phyloP scores from a whole-genome alignment of 345 rosid species.

The Diplotaxis tenuifolia region DNA sequence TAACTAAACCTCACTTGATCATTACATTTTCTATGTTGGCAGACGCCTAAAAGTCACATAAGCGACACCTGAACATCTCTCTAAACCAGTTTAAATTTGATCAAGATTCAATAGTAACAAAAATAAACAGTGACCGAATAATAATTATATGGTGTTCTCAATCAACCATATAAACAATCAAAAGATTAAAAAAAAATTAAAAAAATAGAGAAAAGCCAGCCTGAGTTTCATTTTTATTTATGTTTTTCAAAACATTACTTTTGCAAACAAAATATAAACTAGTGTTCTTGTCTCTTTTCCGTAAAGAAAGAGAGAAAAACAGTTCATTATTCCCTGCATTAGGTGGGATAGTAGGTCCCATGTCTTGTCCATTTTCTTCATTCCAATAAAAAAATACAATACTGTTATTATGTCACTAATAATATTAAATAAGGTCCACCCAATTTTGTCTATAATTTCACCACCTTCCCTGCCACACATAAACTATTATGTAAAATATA shows the following conservation, averaged over 20 bases:
- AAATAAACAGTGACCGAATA: neutral
- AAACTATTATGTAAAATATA: conserved; percentile 5
- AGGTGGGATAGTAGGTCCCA: conserved; percentile 41
- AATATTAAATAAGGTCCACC: conserved; percentile 29
- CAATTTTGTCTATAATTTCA: conserved; percentile 34
- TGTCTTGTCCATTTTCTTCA: conserved; percentile 32
- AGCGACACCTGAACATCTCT: neutral
- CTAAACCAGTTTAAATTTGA: neutral
- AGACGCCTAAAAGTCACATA: neutral
- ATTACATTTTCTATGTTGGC: neutral
- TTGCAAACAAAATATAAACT: conserved; percentile 5
- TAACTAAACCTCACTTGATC: neutral
- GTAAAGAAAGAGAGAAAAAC: neutral
- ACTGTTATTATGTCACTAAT: neutral
- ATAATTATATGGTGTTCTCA: neutral
- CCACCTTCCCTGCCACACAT: conserved; percentile 33
- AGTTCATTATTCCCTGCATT: conserved; percentile 33
- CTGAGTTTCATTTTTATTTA: neutral
- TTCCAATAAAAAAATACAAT: conserved; percentile 5
- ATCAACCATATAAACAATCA: neutral
- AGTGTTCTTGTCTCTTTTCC: conserved; percentile 11
- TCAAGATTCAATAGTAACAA: neutral
- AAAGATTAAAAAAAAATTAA: neutral
- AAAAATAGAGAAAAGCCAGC: neutral
- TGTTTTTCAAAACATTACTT: neutral